Evolutionary conservation across 75 land plant species (phyloP).

Genomic region (Cryptomeria japonica): DNA sequence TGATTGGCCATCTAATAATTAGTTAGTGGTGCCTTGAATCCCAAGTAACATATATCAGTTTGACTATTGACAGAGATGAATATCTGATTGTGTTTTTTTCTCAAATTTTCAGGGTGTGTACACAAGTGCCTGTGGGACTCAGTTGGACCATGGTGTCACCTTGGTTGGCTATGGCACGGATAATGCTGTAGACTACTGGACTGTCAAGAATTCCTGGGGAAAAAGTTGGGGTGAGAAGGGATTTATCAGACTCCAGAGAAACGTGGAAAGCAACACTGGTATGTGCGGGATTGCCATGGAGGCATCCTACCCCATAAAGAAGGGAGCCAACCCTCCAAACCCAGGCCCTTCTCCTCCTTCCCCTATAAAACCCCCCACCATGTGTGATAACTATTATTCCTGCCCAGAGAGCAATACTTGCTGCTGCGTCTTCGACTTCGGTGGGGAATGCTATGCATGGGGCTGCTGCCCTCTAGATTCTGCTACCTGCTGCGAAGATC

Average conservation of each 20-base stretch:
- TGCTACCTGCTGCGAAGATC: conserved; percentile 69
- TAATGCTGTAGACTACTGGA: conserved; percentile 63
- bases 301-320: conserved; percentile 64
- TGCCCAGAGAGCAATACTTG: conserved; percentile 63
- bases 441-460: conserved; percentile 57
- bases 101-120: conserved; percentile 50
- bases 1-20: background rate
- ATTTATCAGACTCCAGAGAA: conserved; percentile 55
- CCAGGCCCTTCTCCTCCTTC: conserved; percentile 67
- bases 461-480: conserved; percentile 73
- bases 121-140: conserved; percentile 56
- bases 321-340: conserved; percentile 55
- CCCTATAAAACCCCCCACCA: conserved; percentile 42
- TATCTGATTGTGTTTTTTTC: background rate
- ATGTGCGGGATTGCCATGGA: conserved; percentile 63
- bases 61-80: background rate
- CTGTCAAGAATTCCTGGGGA: conserved; percentile 81
- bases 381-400: conserved; percentile 48
- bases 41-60: background rate
- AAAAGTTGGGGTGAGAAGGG: conserved; percentile 67
- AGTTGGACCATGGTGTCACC: conserved; percentile 61
- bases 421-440: conserved; percentile 58
- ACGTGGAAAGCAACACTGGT: conserved; percentile 17
- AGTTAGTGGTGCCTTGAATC: background rate
- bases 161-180: conserved; percentile 64